Evolutionary conservation across 495 filamentous ascomycete species (phyloP), one percentile per base, ranked within the genome.

Genomic region (Penicillium subrubescens): DNA sequence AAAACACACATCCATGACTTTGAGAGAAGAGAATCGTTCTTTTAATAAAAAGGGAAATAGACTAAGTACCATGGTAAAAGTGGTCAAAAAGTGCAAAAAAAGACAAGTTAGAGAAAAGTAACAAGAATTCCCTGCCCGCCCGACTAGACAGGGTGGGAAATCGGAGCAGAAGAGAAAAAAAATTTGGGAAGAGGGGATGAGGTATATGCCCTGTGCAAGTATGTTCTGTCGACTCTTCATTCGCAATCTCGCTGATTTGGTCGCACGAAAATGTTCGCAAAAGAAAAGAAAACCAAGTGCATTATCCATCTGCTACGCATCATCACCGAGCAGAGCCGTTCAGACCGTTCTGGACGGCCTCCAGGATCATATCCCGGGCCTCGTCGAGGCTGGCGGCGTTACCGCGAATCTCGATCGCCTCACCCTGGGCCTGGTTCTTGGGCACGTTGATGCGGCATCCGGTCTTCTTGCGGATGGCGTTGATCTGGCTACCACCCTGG

Each of bases 401-500:
- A 33, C 95, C 95, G 58, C 88, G 78, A 69, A 98, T 88, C 79
- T 96, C 91, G 71, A 98, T 97, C 3, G 94, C 91, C 71, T 97
- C 93, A 37, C 82, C 85, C 69, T 84, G 86, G 43, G 84, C 84
- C 67, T 94, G 88, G 72, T 91, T 90, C 65, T 90, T 87, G 46
- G 95, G 95, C 52, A 98, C 92, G 41, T 90, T 92, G 75, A 99
- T 94, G 73, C 89, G 90, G 81, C 93, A 96, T 33, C 90, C 92
- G 50, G 93, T 97, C 80, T 94, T 87, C 77, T 90, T 92, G 61
- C 96, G 88, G 73, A 99, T 97, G 11, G 84, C 79, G 75, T 96
- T 97, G 77, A 99, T 93, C 74, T 93, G 92, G 74, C 86, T 90
- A 62, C 95, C 96, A 53, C 90, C 90, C 70, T 88, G 89, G 25